Conservation (phyloP, 805 yeast species). For the Kazachstania martiniae region DNA sequence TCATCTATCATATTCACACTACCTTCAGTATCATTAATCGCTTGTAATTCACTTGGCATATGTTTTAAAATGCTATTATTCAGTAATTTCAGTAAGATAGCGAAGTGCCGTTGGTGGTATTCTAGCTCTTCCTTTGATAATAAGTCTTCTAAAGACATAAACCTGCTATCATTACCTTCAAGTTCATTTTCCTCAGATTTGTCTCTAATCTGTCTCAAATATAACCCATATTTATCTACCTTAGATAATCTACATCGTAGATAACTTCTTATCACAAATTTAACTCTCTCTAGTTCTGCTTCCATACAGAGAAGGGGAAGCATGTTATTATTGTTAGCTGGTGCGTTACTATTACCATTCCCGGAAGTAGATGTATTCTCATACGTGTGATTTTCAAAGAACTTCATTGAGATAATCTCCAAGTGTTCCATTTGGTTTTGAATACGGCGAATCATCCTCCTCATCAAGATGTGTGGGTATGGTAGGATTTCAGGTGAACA, state of each 20-base stretch:
- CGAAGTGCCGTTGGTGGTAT: slow-evolving; percentile 62
- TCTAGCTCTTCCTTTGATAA: slow-evolving; percentile 50
- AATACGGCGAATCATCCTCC: slow-evolving; percentile 45
- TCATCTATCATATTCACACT: slow-evolving; percentile 63
- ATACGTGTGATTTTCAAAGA: slow-evolving; percentile 30
- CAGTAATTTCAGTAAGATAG: slow-evolving; percentile 53
- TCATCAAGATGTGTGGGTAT: slow-evolving; percentile 52
- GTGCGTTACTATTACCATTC: slow-evolving; percentile 2
- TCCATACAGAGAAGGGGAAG: slow-evolving; percentile 76
- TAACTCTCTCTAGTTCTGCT: slow-evolving; percentile 81
- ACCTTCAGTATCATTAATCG: slow-evolving; percentile 65
- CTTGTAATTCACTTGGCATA: slow-evolving; percentile 59
- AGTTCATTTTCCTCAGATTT: slow-evolving; percentile 9
- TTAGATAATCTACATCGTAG: slow-evolving; percentile 66
- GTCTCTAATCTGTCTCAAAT: slow-evolving; percentile 33
- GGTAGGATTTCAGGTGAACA: slow-evolving; percentile 80
- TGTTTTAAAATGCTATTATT: slow-evolving; percentile 52
- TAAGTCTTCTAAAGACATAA: slow-evolving; percentile 14
- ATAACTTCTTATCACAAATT: slow-evolving; percentile 70
- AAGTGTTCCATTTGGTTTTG: slow-evolving; percentile 65
- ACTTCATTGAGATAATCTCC: slow-evolving; percentile 70
- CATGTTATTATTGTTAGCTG: slow-evolving; percentile 11
- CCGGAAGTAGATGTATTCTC: neutral
- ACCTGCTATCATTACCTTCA: slow-evolving; percentile 19
- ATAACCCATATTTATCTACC: slow-evolving; percentile 59